Conservation (phyloP, 148 eudicot genomes). For the Mesembryanthemum crystallinum region DNA sequence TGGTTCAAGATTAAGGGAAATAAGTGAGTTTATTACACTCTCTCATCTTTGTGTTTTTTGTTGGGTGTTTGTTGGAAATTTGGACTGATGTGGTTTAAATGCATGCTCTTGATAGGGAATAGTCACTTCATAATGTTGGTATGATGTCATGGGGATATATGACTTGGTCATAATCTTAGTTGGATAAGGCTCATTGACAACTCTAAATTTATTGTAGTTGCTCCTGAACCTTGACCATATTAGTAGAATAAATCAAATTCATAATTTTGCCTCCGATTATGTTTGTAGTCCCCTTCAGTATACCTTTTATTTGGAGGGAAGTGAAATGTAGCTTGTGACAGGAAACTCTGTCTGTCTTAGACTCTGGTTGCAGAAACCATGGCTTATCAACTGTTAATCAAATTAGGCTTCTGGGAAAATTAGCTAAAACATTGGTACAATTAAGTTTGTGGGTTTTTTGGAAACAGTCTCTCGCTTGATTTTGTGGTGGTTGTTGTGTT, state of each 20-base stretch:
- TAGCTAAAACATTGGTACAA: too few relatives aligned
- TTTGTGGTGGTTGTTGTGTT: not conserved
- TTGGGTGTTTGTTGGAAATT: not conserved
- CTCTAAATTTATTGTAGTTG: not conserved
- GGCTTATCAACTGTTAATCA: not conserved
- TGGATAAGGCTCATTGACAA: not conserved
- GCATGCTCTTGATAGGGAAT: not conserved
- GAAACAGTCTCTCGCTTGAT: too few relatives aligned
- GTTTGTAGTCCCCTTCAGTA: not conserved
- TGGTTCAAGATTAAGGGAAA: conserved; percentile 16
- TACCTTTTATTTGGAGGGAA: too few relatives aligned
- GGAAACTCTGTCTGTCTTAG: not conserved
- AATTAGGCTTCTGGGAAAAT: too few relatives aligned
- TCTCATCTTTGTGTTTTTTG: not conserved
- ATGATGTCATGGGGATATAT: not conserved
- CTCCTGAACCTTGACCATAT: not conserved
- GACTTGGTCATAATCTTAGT: not conserved
- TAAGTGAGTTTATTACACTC: not conserved
- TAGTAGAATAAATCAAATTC: not conserved
- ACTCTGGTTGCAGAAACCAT: not conserved
- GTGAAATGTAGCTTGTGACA: not conserved
- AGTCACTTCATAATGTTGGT: not conserved
- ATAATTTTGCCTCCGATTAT: not conserved
- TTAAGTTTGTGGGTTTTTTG: too few relatives aligned
- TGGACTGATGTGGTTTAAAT: not conserved